Percentiles rank a stretch among this genome's conserved stretches.
phyloP scores from a whole-genome alignment of 2,329 filamentous ascomycete genomes.

The Aspergillus cejpii region DNA sequence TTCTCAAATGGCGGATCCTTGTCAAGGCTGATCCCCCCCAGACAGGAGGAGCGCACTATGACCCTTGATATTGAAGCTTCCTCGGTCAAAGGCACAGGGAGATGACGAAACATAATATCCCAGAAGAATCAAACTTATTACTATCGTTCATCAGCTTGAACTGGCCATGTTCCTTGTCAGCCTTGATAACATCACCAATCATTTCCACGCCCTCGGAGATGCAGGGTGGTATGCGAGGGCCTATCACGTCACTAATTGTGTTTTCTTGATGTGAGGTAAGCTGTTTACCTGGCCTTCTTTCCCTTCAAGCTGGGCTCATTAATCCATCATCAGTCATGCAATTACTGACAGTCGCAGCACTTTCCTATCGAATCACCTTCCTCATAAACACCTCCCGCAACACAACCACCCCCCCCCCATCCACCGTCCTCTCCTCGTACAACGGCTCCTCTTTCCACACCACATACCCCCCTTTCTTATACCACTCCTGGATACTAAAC shows the following conservation, averaged over 20 bases:
- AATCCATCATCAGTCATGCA: conserved; percentile 19
- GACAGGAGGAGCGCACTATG: neutral
- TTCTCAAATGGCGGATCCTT: too few relatives aligned
- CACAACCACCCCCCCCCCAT: conserved; percentile 6
- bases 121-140: conserved; percentile 8
- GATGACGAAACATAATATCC: conserved; percentile 13
- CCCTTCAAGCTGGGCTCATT: conserved; percentile 24
- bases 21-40: neutral
- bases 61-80: neutral
- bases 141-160: conserved; percentile 14
- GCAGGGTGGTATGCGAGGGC: conserved; percentile 12
- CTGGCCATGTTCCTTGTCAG: conserved; percentile 21
- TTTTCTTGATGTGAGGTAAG: conserved; percentile 5
- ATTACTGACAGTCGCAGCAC: conserved; percentile 15
- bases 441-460: conserved; percentile 15
- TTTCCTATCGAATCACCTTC: conserved; percentile 5
- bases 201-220: conserved; percentile 23
- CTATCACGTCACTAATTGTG: conserved; percentile 7
- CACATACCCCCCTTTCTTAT: conserved; percentile 15
- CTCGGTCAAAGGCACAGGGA: neutral
- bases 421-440: conserved; percentile 7
- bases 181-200: conserved; percentile 28
- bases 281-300: conserved; percentile 14
- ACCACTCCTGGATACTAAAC: conserved; percentile 18
- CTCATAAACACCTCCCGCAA: conserved; percentile 17